Evolutionary conservation across 805 yeast genomes (phyloP).

Genomic region (Millerozyma acaciae): DNA sequence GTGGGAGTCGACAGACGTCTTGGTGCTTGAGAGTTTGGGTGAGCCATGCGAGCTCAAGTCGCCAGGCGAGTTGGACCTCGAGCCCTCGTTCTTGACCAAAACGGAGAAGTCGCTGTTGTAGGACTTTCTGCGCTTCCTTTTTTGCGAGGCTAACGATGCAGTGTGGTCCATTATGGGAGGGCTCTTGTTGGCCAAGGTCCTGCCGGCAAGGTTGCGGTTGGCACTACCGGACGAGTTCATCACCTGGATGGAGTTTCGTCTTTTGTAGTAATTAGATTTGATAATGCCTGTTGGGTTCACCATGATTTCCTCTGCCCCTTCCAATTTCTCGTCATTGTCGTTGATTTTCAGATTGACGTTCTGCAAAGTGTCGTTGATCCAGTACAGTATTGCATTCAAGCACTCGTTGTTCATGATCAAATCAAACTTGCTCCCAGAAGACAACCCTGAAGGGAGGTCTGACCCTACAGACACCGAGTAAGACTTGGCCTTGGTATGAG

Average conservation of each 20-base stretch:
- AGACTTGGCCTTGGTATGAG: conserved; percentile 2
- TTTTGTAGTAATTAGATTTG: conserved; percentile 16
- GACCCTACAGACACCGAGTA: conserved; percentile 3
- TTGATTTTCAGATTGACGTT: conserved; percentile 8
- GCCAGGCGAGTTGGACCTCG: conserved; percentile 17
- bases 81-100: conserved; percentile 7
- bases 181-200: neutral
- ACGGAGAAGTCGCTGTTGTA: conserved; percentile 7
- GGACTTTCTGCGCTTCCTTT: conserved; percentile 19
- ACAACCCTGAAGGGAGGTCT: conserved; percentile 2
- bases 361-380: conserved; percentile 26
- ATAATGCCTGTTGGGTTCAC: conserved; percentile 29
- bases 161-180: neutral
- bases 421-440: conserved; percentile 11
- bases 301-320: conserved; percentile 15
- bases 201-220: neutral
- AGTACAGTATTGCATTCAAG: conserved; percentile 33
- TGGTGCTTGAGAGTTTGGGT: neutral
- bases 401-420: conserved; percentile 38
- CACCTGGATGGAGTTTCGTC: conserved; percentile 22
- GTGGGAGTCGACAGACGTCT: conserved; percentile 2
- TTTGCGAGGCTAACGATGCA: conserved; percentile 5
- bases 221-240: neutral
- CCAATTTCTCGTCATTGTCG: conserved; percentile 9
- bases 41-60: neutral